Base-by-base conservation (phyloP, 202 grass and related monocot genomes). In the Eragrostis tef region DNA sequence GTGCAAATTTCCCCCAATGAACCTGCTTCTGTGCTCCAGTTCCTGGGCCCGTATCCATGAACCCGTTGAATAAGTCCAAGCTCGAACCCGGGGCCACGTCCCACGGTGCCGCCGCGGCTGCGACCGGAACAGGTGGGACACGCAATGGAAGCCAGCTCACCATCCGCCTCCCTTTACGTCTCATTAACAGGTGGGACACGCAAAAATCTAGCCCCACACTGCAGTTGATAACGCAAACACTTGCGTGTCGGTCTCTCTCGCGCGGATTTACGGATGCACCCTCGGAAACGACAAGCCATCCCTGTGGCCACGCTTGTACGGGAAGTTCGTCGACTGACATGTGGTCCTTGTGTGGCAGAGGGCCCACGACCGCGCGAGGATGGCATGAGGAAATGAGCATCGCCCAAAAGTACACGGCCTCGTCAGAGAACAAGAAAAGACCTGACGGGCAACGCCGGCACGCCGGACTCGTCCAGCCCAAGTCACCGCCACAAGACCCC, bases 391-490 rank as follows among this genome's bases (percentile, higher is more conserved):
- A 71, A 60, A 79, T 34, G 75, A 27, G 70, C 75, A n/a, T 64
- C 45, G 25, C 22, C 78, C 45, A 20, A 49, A 77, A 44, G 77
- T 81, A 81, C 85, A 70, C 77, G 70, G 71, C 78, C 39, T n/a
- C 71, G 70, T 75, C 78, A 75, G 77, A 46, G 25, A 66, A 7
- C 26, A 84, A 67, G 50, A 73, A 85, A 89, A 59, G 72, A 45
- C 64, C 82, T 71, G 70, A 22, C 61, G 53, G 46, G 54, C 52
- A 44, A 31, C 2, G 5, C 15, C 9, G 2, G 0, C 75, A 56
- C 62, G 69, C 0, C 15, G 21, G 27, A 2, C 13, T 0, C 1
- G 9, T 6, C 71, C 24, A 75, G 14, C 50, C 17, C 4, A 1
- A 19, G 26, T 46, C 36, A 31, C 87, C 25, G 64, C 2, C 47